Percentiles rank a stretch among this genome's conserved stretches.
phyloP scores from a whole-genome alignment of 331 rosid species.

The Rosa hybrid region DNA sequence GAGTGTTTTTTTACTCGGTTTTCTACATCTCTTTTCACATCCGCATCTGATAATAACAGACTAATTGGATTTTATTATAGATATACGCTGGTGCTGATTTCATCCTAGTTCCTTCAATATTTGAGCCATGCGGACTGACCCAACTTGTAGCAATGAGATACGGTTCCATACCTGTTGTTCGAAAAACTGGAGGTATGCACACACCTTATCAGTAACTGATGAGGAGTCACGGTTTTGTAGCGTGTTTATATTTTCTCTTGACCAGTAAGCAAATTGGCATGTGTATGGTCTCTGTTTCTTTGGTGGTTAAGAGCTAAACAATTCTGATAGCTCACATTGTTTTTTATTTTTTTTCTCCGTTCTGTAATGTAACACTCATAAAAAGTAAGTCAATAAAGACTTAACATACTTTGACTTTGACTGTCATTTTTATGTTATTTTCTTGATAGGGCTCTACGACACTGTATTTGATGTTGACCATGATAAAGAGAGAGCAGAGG shows the following conservation, averaged over 20 bases:
- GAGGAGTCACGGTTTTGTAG: not conserved
- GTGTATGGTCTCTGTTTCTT: constrained; percentile 1
- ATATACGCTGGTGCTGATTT: constrained; percentile 86
- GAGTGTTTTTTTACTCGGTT: not conserved
- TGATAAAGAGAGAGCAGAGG: constrained; percentile 65
- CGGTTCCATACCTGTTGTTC: constrained; percentile 78
- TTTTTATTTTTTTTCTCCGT: not conserved
- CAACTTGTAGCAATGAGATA: constrained; percentile 91
- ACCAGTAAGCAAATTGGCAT: not conserved
- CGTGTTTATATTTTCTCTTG: not conserved
- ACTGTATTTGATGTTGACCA: constrained; percentile 78
- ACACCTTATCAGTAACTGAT: constrained; percentile 4
- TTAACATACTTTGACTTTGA: constrained; percentile 10
- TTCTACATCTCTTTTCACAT: not conserved
- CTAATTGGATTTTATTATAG: constrained; percentile 30
- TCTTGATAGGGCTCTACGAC: constrained; percentile 66
- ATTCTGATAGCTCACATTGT: not conserved
- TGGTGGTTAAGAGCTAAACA: not conserved
- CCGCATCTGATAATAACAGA: constrained; percentile 4
- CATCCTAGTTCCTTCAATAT: constrained; percentile 80
- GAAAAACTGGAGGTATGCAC: constrained; percentile 81
- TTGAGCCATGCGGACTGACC: constrained; percentile 90
- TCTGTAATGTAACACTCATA: not conserved
- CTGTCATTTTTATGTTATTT: constrained; percentile 14
- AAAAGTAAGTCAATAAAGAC: not conserved